Conservation (phyloP, 2,329 filamentous ascomycete species). For the Ceratocystis cacaofunesta region DNA sequence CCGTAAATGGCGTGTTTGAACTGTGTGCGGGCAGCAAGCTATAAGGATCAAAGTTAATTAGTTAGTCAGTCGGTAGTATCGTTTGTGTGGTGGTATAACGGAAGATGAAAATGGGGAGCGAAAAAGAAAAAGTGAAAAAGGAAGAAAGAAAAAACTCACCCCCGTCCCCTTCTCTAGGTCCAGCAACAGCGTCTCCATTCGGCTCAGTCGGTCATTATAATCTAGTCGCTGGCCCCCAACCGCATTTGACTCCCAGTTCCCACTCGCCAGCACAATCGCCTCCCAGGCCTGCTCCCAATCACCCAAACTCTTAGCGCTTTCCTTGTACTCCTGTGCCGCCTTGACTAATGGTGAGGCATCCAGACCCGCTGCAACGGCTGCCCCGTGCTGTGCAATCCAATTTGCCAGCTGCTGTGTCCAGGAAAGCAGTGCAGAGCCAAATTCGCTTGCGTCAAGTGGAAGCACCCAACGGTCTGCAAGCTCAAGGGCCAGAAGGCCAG, state of each 20-base stretch:
- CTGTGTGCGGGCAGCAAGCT: constrained; percentile 76
- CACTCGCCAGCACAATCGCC: constrained; percentile 50
- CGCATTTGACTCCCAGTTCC: constrained; percentile 60
- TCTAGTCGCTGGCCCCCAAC: constrained; percentile 52
- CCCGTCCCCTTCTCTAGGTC: constrained; percentile 60
- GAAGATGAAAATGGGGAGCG: neutral
- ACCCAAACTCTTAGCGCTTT: constrained; percentile 34
- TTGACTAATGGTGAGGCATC: constrained; percentile 29
- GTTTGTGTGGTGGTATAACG: neutral
- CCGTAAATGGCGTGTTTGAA: constrained; percentile 90
- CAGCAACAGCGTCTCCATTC: constrained; percentile 70
- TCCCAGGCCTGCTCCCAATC: constrained; percentile 69
- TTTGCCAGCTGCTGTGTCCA: constrained; percentile 54
- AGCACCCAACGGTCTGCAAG: constrained; percentile 67
- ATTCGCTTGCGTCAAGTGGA: constrained; percentile 65
- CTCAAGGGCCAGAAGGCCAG: constrained; percentile 71
- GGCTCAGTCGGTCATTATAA: constrained; percentile 65
- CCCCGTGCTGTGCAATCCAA: constrained; percentile 45
- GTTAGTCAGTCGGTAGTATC: constrained; percentile 6
- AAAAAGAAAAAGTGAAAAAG: neutral
- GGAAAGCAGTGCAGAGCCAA: constrained; percentile 47
- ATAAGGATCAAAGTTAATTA: constrained; percentile 17
- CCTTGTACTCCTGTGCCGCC: constrained; percentile 45
- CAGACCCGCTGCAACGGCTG: constrained; percentile 16
- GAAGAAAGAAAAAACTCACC: constrained; percentile 38